Percentiles rank a stretch among this genome's conserved stretches.
phyloP scores from a whole-genome alignment of 2,329 filamentous ascomycete genomes.

The Leptographium lundbergii region DNA sequence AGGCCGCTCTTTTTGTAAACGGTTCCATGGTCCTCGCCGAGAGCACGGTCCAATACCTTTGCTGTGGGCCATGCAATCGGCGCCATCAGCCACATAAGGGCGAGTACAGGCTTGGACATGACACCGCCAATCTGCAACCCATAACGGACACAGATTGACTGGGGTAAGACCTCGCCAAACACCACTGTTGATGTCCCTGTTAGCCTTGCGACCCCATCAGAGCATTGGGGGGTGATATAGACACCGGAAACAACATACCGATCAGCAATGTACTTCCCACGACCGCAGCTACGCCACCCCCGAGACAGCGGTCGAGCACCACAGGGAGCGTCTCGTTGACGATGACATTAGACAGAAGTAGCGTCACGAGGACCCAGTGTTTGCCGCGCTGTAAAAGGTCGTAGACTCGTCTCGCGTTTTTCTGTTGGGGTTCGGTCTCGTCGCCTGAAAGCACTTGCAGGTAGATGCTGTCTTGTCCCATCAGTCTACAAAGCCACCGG shows the following conservation, averaged over 20 bases:
- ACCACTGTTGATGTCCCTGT: slow-evolving; percentile 51
- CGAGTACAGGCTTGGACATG: slow-evolving; percentile 78
- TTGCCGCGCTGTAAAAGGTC: slow-evolving; percentile 76
- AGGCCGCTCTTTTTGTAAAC: slow-evolving; percentile 96
- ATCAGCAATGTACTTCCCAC: slow-evolving; percentile 88
- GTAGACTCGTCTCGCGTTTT: slow-evolving; percentile 72
- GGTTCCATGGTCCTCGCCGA: slow-evolving; percentile 91
- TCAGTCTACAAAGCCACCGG: slow-evolving; percentile 26
- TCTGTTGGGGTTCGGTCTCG: slow-evolving; percentile 71
- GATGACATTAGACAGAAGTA: slow-evolving; percentile 91
- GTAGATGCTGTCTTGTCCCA: slow-evolving; percentile 85
- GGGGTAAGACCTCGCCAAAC: slow-evolving; percentile 91
- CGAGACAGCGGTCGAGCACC: slow-evolving; percentile 83
- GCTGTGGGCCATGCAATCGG: slow-evolving; percentile 90
- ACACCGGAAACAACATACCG: slow-evolving; percentile 41
- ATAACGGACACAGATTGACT: slow-evolving; percentile 92
- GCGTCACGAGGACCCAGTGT: slow-evolving; percentile 93
- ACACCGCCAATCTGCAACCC: slow-evolving; percentile 89
- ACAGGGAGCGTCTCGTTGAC: slow-evolving; percentile 96
- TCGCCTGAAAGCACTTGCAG: slow-evolving; percentile 87
- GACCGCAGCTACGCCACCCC: slow-evolving; percentile 88
- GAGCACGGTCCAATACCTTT: slow-evolving; percentile 83
- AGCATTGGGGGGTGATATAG: background rate
- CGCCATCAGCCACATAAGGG: slow-evolving; percentile 83
- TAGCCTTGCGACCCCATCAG: background rate